Percentiles rank a stretch among this genome's conserved stretches.
phyloP scores from a whole-genome alignment of 2,329 filamentous ascomycete species.

The Huntiella abstrusa region DNA sequence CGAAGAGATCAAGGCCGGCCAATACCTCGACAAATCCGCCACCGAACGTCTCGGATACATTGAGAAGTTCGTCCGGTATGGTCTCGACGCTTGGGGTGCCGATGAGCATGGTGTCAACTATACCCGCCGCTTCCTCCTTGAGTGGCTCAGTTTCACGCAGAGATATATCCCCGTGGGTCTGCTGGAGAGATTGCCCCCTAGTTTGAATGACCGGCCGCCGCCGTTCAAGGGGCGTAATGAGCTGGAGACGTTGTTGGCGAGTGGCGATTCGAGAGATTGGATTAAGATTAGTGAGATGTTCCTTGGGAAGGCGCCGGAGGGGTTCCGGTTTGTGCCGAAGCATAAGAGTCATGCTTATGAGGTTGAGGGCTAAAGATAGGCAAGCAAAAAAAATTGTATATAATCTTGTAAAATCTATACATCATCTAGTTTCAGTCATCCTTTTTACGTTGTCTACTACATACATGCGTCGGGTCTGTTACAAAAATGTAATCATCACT shows the following conservation, averaged over 20 bases:
- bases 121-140: conserved; percentile 78
- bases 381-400: neutral
- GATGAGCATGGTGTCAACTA: conserved; percentile 87
- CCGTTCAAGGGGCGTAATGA: conserved; percentile 71
- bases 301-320: conserved; percentile 70
- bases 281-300: conserved; percentile 99
- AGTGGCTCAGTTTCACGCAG: conserved; percentile 87
- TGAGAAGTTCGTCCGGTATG: conserved; percentile 78
- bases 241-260: conserved; percentile 80
- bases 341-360: conserved; percentile 91
- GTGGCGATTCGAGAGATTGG: conserved; percentile 90
- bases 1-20: conserved; percentile 78
- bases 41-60: conserved; percentile 69
- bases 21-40: conserved; percentile 90
- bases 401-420: neutral
- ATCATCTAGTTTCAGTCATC: no score
- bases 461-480: no score
- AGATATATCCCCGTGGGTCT: conserved; percentile 83
- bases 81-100: conserved; percentile 84
- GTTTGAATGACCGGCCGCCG: conserved; percentile 75
- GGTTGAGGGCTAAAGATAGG: conserved; percentile 34
- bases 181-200: conserved; percentile 72
- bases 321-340: conserved; percentile 91
- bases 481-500: no score
- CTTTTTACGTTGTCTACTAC: no score